These are phyloP conservation scores for Astrothelium subdiscretum DNA, from an alignment of 495 filamentous ascomycete species.

Conservation along the genomic window DNA sequence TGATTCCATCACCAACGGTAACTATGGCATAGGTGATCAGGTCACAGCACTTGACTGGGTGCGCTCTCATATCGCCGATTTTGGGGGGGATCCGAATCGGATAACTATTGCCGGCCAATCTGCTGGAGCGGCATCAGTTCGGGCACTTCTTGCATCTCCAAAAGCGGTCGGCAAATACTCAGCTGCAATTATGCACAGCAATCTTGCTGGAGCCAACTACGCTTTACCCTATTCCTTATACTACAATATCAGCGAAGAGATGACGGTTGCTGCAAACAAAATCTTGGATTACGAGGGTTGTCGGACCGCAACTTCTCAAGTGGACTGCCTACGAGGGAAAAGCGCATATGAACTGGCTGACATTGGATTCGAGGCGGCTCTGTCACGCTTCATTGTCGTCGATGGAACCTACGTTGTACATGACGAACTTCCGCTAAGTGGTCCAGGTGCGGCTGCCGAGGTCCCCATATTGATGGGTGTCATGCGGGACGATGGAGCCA, in stretches of 20 bases:
- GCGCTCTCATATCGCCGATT: slow-evolving; percentile 16
- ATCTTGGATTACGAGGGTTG: slow-evolving; percentile 33
- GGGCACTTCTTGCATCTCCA: slow-evolving; percentile 42
- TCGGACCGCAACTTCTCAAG: slow-evolving; percentile 24
- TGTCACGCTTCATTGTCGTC: slow-evolving; percentile 33
- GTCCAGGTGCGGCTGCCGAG: slow-evolving; percentile 12
- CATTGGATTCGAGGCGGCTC: not conserved
- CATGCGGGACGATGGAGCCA: slow-evolving; percentile 39
- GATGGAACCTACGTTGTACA: slow-evolving; percentile 36
- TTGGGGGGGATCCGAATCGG: slow-evolving; percentile 20
- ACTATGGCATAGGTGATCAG: slow-evolving; percentile 42
- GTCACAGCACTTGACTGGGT: slow-evolving; percentile 23
- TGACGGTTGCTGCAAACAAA: slow-evolving; percentile 25
- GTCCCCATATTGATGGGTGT: slow-evolving; percentile 36
- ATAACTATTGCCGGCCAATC: slow-evolving; percentile 40
- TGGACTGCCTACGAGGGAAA: slow-evolving; percentile 37
- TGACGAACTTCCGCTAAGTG: slow-evolving; percentile 24
- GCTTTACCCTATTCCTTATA: slow-evolving; percentile 35
- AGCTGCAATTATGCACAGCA: slow-evolving; percentile 38
- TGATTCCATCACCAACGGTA: slow-evolving; percentile 35
- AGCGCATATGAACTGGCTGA: slow-evolving; percentile 26
- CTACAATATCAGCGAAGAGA: slow-evolving; percentile 35
- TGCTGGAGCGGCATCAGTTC: slow-evolving; percentile 41
- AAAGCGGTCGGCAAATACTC: slow-evolving; percentile 39
- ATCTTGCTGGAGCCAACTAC: slow-evolving; percentile 33